Percentiles rank a stretch among this genome's conserved stretches.
Evolutionary conservation across 1,139 yeast genomes (phyloP).

Genomic region (Suhomyces wounanorum): DNA sequence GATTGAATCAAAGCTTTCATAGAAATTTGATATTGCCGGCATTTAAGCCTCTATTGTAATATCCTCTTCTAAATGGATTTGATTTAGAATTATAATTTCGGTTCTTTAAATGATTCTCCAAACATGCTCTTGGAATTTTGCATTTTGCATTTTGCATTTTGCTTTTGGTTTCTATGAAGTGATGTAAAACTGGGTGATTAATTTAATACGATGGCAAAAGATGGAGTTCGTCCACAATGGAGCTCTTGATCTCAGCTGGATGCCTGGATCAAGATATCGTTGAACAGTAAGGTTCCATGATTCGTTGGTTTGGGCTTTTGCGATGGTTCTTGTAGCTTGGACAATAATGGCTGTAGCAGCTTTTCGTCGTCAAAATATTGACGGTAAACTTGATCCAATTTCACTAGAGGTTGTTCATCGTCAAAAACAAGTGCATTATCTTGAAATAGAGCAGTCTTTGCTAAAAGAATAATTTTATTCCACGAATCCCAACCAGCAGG

Average conservation of each 20-base stretch:
- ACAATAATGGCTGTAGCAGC: constrained; percentile 1
- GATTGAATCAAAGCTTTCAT: too few relatives aligned
- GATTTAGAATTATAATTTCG: too few relatives aligned
- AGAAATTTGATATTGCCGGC: too few relatives aligned
- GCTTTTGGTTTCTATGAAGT: too few relatives aligned
- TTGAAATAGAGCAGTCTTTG: constrained; percentile 27
- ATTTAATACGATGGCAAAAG: too few relatives aligned
- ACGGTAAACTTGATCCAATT: constrained; percentile 17
- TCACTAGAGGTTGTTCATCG: constrained; percentile 15
- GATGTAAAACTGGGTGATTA: too few relatives aligned
- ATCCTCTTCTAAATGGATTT: too few relatives aligned
- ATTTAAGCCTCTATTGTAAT: too few relatives aligned
- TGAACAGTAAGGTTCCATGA: neutral
- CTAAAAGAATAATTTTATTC: constrained; percentile 49
- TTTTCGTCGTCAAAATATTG: constrained; percentile 10
- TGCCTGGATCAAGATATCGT: constrained; percentile 3
- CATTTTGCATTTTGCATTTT: too few relatives aligned
- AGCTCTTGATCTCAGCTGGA: neutral
- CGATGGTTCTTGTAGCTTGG: neutral
- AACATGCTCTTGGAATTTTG: too few relatives aligned
- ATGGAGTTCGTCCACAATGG: too few relatives aligned
- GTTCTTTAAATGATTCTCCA: too few relatives aligned
- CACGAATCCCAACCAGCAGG: constrained; percentile 55
- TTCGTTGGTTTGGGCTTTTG: neutral
- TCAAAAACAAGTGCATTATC: constrained; percentile 13